Conservation (phyloP, 1,284 basidiomycete genomes). For the Hymenochaete sp. region DNA sequence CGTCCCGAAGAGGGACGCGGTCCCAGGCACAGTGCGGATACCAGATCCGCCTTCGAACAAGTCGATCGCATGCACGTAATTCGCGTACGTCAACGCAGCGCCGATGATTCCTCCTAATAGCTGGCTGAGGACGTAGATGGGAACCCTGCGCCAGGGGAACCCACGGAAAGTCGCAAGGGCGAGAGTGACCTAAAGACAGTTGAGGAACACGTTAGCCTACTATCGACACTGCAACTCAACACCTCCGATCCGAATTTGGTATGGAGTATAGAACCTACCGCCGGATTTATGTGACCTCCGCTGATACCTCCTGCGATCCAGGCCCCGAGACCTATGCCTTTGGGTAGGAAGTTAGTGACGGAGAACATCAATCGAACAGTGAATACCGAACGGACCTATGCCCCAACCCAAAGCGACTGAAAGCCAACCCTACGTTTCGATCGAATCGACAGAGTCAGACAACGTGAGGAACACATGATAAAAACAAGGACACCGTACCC, state of each 20-base stretch:
- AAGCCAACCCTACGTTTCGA: constrained; percentile 39
- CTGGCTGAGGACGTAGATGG: constrained; percentile 63
- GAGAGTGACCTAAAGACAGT: constrained; percentile 48
- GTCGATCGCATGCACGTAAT: constrained; percentile 71
- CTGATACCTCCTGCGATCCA: constrained; percentile 61
- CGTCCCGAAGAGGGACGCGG: constrained; percentile 63
- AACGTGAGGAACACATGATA: not conserved
- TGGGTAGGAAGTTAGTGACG: constrained; percentile 14
- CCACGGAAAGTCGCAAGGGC: constrained; percentile 58
- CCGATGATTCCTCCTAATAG: constrained; percentile 63
- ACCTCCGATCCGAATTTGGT: constrained; percentile 18
- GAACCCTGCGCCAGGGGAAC: constrained; percentile 76
- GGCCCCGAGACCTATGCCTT: constrained; percentile 51
- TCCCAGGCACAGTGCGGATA: constrained; percentile 55
- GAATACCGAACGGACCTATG: constrained; percentile 34
- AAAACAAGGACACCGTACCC: constrained; percentile 40
- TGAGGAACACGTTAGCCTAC: not conserved
- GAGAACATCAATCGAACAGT: constrained; percentile 3
- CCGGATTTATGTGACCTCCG: constrained; percentile 74
- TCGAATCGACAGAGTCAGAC: not conserved
- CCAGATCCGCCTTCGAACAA: constrained; percentile 53
- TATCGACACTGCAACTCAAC: constrained; percentile 8
- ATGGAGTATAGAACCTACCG: constrained; percentile 34
- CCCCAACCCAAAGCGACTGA: constrained; percentile 64
- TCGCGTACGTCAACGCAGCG: constrained; percentile 60